phyloP scores from a whole-genome alignment of 108 stramenopile genomes.

The Skeletonema marinoi region DNA sequence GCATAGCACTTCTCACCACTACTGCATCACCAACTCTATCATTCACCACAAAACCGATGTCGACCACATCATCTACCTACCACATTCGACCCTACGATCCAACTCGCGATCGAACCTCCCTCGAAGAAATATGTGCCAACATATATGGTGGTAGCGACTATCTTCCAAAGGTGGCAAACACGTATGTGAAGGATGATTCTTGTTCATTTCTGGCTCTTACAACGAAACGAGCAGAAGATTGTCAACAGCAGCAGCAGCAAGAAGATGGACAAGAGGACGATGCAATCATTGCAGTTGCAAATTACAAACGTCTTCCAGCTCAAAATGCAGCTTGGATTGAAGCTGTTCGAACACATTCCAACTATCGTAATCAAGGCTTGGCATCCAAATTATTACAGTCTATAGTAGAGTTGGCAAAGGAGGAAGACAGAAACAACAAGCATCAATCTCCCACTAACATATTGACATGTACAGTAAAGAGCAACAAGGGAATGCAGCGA shows the following conservation, averaged over 20 bases:
- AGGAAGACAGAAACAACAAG: conserved; percentile 6
- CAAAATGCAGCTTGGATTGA: conserved; percentile 50
- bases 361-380: conserved; percentile 38
- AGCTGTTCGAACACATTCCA: conserved; percentile 45
- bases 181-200: conserved; percentile 24
- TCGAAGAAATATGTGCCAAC: conserved; percentile 45
- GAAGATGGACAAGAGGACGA: conserved; percentile 23
- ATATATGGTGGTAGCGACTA: conserved; percentile 40
- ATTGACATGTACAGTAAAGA: conserved; percentile 48
- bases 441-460: conserved; percentile 13
- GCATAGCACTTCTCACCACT: background rate
- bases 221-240: background rate
- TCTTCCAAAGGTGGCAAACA: conserved; percentile 37
- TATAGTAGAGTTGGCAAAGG: conserved; percentile 13
- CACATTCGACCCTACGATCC: conserved; percentile 40
- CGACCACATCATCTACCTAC: background rate
- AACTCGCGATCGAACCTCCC: conserved; percentile 20
- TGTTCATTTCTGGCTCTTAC: conserved; percentile 44
- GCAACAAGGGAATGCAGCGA: conserved; percentile 40
- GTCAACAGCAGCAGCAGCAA: background rate
- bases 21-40: background rate
- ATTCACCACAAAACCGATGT: background rate
- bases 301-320: conserved; percentile 35
- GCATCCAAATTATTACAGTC: conserved; percentile 28
- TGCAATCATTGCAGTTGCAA: conserved; percentile 38